Percentiles rank a stretch among this genome's conserved stretches.
These are phyloP conservation scores for Solanum etuberosum DNA, from an alignment of 257 asterid genomes.

Conservation along the genomic window DNA sequence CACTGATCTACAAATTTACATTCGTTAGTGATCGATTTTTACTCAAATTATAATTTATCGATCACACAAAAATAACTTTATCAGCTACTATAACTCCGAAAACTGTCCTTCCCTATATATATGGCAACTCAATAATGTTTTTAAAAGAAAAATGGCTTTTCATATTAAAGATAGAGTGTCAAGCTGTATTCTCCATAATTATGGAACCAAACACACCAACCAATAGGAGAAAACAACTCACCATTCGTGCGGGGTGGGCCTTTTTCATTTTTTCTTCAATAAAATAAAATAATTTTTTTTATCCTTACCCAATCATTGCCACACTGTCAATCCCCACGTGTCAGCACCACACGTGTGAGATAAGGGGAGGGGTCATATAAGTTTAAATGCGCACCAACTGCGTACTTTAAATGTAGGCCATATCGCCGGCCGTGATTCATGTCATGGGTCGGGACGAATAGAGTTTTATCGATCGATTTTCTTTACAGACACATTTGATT, in stretches of 20 bases:
- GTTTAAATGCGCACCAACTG: slow-evolving; percentile 11
- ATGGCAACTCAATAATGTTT: background rate
- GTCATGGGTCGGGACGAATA: background rate
- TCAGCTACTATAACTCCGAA: rapidly evolving
- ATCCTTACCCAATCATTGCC: slow-evolving; percentile 43
- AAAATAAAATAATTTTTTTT: background rate
- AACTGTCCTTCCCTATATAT: no score
- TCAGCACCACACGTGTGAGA: slow-evolving; percentile 32
- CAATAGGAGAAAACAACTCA: slow-evolving; percentile 11
- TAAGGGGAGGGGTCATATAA: background rate
- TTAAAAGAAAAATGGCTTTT: background rate
- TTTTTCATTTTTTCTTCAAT: background rate
- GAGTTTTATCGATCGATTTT: background rate
- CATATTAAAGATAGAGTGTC: background rate
- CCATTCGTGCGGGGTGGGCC: slow-evolving; percentile 83
- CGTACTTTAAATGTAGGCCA: slow-evolving; percentile 25
- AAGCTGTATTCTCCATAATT: background rate
- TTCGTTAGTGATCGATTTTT: no score
- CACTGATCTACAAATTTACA: no score
- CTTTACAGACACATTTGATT: slow-evolving; percentile 33
- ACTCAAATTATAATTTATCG: no score
- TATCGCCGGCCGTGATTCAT: background rate
- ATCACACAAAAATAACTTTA: background rate
- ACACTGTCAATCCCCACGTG: slow-evolving; percentile 15
- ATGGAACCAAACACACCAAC: slow-evolving; percentile 6